Base-by-base conservation (phyloP, 2,329 filamentous ascomycete genomes). In the Verticillium longisporum region DNA sequence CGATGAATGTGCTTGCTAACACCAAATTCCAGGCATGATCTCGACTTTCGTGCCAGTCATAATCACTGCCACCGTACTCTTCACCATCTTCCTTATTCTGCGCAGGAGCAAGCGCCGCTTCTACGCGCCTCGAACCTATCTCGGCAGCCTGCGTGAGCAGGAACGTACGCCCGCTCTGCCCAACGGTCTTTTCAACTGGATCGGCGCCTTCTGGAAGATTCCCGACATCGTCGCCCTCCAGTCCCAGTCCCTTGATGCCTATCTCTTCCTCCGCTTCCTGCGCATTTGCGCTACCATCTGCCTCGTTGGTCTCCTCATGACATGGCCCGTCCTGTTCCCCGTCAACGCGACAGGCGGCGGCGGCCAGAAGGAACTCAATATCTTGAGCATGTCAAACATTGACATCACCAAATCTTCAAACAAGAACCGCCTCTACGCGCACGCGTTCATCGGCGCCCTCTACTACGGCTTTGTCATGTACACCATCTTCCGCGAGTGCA, bases 381-480 rank as follows among this genome's bases (percentile, higher is more conserved):
- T 90, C 3, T 80, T 99, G 65, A 88, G 88, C 11, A 90, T 96
- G 69, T 82, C 88, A 66, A 97, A 97, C 70, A 80, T 97, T 62
- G 66, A 82, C 64, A 74, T 78, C n/a, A 66, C 75, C 0, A 77
- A 73, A 10, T 72, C 76, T 13, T 74, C 82, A 55, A 77, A 80
- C 65, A 81, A 82, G 64, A 86, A 85, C 71, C 86, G 86, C 65
- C 88, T 91, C 73, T 97, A 89, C 73, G 94, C 92, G 0, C 92
- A 97, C 72, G 84, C 85, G n/a, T 83, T 91, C 59, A 79, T 92
- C 59, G 87, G 88, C 1, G 97, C 91, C 86, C 74, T 93, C 57
- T 98, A 91, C 76, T 92, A 90, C 73, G 85, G 85, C 55, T 98
- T 98, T 71, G 82, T 98, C 66, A 88, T 98, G 73, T 95, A 91